Evolutionary conservation across 371 early-diverging fungal species (phyloP), one percentile per base, ranked within the genome.

Genomic region (Mucor indicus): DNA sequence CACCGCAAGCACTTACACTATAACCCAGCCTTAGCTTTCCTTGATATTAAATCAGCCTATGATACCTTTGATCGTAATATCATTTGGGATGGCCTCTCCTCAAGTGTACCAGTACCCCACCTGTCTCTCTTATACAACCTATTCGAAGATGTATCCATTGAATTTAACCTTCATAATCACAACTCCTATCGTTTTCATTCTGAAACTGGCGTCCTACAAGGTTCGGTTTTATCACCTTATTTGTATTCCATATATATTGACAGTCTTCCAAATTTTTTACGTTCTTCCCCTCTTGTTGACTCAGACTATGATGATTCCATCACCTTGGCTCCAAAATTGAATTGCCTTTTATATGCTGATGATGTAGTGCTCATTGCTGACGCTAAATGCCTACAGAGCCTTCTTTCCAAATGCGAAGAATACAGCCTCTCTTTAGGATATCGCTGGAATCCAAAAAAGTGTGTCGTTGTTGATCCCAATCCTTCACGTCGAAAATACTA

Each of bases 221-320:
- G 55, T 0, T 44, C 38, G 1, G 32, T 55, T 2, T 45, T 55
- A 1, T 44, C 44, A 5, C 45, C 45, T 0, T 32, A 22, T 12
- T n/a, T 55, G 0, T 58, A 58, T 17, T 61, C 57, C 2, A 30
- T 51, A 2, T 55, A 61, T 19, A 66, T 61, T 15, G 53, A 61
- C 19, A 24, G 29, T 10, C 50, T 66, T 9, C 61, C 66, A 8
- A 10, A 1, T 3, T 27, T 37, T 13, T 43, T 57, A 17, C 50
- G 61, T 7, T 10, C 30, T 10, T n/a, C n/a, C n/a, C n/a, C n/a
- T n/a, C n/a, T n/a, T n/a, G n/a, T n/a, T n/a, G n/a, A n/a, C n/a
- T n/a, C n/a, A n/a, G n/a, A n/a, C n/a, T 20, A 2, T 25, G 3
- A 4, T 10, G 1, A 4, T 2, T 7, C 30, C 9, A 15, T 16